These are phyloP conservation scores for Plasmodium gaboni DNA, from an alignment of 169 alveolate species.

Conservation along the genomic window DNA sequence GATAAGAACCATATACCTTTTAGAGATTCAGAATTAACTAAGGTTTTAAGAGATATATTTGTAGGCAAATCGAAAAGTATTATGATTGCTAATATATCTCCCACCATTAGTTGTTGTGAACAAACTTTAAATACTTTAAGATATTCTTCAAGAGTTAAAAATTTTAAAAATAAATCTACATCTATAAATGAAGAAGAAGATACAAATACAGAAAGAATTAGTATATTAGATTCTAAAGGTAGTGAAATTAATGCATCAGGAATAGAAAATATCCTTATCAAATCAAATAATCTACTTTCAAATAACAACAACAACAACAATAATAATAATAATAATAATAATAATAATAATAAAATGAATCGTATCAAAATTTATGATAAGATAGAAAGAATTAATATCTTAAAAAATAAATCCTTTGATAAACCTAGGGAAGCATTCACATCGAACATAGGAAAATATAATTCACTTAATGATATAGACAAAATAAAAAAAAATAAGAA, in stretches of 20 bases:
- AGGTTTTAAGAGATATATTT: conserved; percentile 95
- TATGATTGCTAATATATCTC: conserved; percentile 99
- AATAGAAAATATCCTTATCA: conserved; percentile 1
- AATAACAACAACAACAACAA: not conserved
- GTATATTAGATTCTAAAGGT: conserved; percentile 13
- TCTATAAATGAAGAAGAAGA: conserved; percentile 64
- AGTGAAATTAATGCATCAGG: conserved; percentile 12
- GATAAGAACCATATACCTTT: conserved; percentile 98
- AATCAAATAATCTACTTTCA: conserved; percentile 1
- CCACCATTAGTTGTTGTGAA: conserved; percentile 96
- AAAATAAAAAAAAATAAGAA: conserved; percentile 26
- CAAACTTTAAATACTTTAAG: conserved; percentile 98
- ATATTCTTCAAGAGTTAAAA: conserved; percentile 97
- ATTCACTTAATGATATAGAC: conserved; percentile 34
- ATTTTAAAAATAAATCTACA: conserved; percentile 87
- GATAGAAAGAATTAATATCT: conserved; percentile 4
- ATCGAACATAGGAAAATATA: not conserved
- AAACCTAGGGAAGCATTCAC: conserved; percentile 6
- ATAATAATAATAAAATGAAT: not conserved
- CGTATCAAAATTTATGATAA: conserved; percentile 16
- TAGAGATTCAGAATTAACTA: conserved; percentile 97
- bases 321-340: not conserved
- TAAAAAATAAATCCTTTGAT: not conserved
- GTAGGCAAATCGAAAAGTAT: conserved; percentile 96
- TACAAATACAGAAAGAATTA: conserved; percentile 38